Conservation (phyloP, 2,329 filamentous ascomycete species). For the Microascus cirrosus region DNA sequence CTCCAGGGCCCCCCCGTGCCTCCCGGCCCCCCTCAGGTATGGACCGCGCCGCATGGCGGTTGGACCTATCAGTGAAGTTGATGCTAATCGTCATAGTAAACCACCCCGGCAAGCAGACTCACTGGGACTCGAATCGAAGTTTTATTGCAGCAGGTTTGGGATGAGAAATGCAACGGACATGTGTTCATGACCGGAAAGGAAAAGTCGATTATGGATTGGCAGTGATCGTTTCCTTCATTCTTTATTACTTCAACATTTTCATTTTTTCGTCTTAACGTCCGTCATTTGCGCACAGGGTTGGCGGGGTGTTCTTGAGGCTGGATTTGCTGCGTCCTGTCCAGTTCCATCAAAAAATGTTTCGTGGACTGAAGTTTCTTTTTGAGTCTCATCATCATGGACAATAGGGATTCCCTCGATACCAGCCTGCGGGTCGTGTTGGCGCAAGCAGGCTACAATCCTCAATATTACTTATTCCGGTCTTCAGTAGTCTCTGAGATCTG, state of each 20-base stretch:
- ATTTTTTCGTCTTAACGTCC: background rate
- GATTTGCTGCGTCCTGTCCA: conserved; percentile 3
- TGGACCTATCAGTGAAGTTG: background rate
- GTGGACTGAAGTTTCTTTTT: conserved; percentile 1
- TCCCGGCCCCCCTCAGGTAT: conserved; percentile 26
- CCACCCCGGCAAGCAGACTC: background rate
- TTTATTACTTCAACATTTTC: background rate
- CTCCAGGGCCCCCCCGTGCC: conserved; percentile 25
- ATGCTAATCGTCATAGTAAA: background rate
- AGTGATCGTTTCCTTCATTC: conserved; percentile 2
- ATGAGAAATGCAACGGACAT: conserved; percentile 5
- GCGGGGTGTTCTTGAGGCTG: conserved; percentile 4
- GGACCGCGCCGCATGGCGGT: background rate
- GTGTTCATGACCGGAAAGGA: conserved; percentile 4
- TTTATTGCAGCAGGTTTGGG: background rate
- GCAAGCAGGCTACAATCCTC: conserved; percentile 5
- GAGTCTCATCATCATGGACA: conserved; percentile 3
- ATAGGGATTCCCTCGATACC: conserved; percentile 4
- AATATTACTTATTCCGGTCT: background rate
- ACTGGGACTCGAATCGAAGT: background rate
- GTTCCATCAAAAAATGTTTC: conserved; percentile 4
- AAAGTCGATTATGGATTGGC: conserved; percentile 5
- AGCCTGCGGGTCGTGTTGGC: conserved; percentile 4
- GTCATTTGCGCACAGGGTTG: conserved; percentile 4
- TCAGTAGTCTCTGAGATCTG: background rate